Conservation (phyloP, 2,329 filamentous ascomycete genomes). For the Capronia americana region DNA sequence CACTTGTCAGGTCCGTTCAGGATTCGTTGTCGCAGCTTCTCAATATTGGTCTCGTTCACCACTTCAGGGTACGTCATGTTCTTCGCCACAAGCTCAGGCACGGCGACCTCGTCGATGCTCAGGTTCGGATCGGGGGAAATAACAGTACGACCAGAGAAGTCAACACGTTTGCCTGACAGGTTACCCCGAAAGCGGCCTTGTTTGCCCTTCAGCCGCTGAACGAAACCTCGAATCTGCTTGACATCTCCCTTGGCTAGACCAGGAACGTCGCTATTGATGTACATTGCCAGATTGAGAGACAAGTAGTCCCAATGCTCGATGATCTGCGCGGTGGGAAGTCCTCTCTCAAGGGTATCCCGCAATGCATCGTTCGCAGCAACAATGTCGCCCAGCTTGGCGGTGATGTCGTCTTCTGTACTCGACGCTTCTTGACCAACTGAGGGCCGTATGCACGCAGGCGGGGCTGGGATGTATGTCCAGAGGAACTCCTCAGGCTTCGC, state of each 20-base stretch:
- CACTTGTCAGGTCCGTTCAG: slow-evolving; percentile 77
- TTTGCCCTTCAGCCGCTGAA: slow-evolving; percentile 94
- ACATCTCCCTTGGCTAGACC: slow-evolving; percentile 88
- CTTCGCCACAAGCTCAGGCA: slow-evolving; percentile 89
- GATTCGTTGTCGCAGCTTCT: slow-evolving; percentile 77
- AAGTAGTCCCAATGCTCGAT: slow-evolving; percentile 99
- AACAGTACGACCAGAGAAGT: slow-evolving; percentile 96
- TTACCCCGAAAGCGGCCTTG: slow-evolving; percentile 97
- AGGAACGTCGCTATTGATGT: slow-evolving; percentile 95
- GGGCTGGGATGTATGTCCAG: slow-evolving; percentile 94
- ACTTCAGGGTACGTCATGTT: slow-evolving; percentile 95
- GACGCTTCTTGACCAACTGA: slow-evolving; percentile 92
- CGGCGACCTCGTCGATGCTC: slow-evolving; percentile 89
- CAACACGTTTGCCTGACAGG: slow-evolving; percentile 95
- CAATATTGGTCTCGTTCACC: slow-evolving; percentile 82
- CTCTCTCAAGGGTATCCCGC: slow-evolving; percentile 79
- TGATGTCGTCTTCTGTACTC: slow-evolving; percentile 95
- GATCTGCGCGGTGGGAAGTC: slow-evolving; percentile 83
- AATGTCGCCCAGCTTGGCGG: slow-evolving; percentile 95
- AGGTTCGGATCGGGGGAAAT: slow-evolving; percentile 97
- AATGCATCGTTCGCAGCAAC: slow-evolving; percentile 90
- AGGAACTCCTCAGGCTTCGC: slow-evolving; percentile 96
- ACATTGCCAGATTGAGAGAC: slow-evolving; percentile 93
- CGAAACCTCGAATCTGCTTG: slow-evolving; percentile 90
- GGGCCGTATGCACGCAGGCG: slow-evolving; percentile 90